phyloP scores from a whole-genome alignment of 78 protist species.

The Chrysochromulina parva region DNA sequence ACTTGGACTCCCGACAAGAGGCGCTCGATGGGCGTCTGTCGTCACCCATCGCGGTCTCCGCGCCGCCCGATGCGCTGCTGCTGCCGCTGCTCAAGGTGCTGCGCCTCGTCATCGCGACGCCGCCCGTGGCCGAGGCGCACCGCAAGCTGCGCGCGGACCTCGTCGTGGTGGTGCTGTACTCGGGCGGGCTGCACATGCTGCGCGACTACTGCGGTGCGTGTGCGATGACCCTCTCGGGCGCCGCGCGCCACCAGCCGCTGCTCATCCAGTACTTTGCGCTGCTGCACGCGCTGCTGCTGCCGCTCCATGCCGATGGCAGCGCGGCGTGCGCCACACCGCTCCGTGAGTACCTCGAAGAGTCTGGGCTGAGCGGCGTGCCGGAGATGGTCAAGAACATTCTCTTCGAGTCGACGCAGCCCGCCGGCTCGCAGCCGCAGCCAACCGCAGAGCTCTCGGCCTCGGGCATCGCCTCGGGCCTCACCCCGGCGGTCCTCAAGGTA shows the following conservation, averaged over 20 bases:
- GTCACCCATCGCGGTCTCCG: no score
- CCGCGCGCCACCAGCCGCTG: background rate
- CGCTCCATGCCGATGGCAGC: background rate
- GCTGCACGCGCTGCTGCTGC: slow-evolving; percentile 23
- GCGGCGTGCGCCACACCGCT: background rate
- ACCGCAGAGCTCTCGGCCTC: background rate
- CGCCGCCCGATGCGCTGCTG: background rate
- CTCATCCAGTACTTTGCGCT: background rate
- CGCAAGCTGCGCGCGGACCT: background rate
- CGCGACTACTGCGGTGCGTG: background rate
- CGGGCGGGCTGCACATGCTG: background rate
- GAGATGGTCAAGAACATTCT: background rate
- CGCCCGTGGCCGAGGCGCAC: background rate
- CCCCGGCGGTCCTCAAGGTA: background rate
- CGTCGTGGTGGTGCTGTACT: background rate
- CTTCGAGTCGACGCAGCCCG: background rate
- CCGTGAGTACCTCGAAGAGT: background rate
- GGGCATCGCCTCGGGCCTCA: background rate
- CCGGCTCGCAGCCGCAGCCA: background rate
- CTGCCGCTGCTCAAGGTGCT: slow-evolving; percentile 4
- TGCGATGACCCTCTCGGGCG: background rate
- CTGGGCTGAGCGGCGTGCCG: background rate
- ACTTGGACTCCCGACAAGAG: no score
- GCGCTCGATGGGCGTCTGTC: no score
- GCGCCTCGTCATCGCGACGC: slow-evolving; percentile 4